These are phyloP conservation scores for Apiospora koreana DNA, from an alignment of 2,329 filamentous ascomycete genomes.

Conservation along the genomic window DNA sequence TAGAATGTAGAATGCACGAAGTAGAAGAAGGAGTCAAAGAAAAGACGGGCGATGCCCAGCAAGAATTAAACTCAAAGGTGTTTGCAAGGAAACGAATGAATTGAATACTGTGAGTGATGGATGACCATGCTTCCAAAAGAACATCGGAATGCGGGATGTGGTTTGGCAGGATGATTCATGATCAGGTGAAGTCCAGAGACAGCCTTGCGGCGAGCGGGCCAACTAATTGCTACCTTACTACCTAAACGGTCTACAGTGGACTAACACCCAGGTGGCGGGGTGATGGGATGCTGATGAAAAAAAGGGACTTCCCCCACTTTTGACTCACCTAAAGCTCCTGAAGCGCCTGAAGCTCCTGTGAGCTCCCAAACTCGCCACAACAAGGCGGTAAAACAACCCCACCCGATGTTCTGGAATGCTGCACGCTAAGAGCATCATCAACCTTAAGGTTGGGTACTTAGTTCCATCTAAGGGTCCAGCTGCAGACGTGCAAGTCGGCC, in stretches of 20 bases:
- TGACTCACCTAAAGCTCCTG: background rate
- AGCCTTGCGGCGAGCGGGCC: conserved; percentile 8
- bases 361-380: background rate
- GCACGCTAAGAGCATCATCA: background rate
- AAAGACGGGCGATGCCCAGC: background rate
- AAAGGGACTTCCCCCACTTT: background rate
- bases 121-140: background rate
- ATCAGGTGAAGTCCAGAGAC: background rate
- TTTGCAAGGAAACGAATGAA: background rate
- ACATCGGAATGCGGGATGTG: background rate
- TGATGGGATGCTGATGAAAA: background rate
- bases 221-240: no score
- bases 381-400: background rate
- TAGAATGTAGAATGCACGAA: background rate
- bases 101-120: background rate
- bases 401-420: background rate
- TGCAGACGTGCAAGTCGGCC: background rate
- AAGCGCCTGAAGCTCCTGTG: no score
- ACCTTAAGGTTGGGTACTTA: no score
- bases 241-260: background rate
- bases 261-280: background rate
- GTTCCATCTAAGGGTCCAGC: background rate
- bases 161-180: background rate
- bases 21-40: background rate
- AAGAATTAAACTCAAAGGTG: background rate